These are phyloP conservation scores for Pythium rhizo-oryzae DNA, from an alignment of 352 stramenopile genomes.

Conservation along the genomic window DNA sequence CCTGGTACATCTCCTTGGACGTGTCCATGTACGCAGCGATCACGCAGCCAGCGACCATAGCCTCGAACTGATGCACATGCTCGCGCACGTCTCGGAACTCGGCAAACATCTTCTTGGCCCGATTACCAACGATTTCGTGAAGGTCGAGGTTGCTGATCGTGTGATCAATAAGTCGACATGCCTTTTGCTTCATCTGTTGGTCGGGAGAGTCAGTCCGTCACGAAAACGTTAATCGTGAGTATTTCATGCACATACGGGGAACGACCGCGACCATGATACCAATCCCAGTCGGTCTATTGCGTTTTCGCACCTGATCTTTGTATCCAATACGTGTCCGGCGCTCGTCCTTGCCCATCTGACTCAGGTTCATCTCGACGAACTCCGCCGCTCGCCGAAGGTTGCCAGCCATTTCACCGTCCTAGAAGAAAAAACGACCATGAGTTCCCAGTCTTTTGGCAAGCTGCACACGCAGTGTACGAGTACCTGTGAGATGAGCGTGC, in stretches of 20 bases:
- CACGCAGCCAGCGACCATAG: slow-evolving; percentile 88
- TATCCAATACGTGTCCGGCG: slow-evolving; percentile 95
- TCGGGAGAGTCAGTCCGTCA: slow-evolving; percentile 3
- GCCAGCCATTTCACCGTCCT: slow-evolving; percentile 87
- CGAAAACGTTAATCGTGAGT: background rate
- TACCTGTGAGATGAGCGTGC: slow-evolving; percentile 92
- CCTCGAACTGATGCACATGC: slow-evolving; percentile 95
- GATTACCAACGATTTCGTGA: slow-evolving; percentile 94
- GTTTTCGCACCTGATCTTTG: slow-evolving; percentile 92
- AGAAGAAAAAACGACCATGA: too few relatives aligned
- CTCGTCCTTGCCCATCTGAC: slow-evolving; percentile 97
- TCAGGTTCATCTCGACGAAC: slow-evolving; percentile 97
- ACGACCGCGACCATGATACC: background rate
- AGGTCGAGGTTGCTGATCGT: slow-evolving; percentile 94
- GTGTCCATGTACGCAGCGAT: slow-evolving; percentile 89
- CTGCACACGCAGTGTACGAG: background rate
- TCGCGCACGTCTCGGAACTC: slow-evolving; percentile 96
- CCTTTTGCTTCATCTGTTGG: slow-evolving; percentile 93
- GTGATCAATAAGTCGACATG: slow-evolving; percentile 88
- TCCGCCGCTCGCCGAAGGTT: slow-evolving; percentile 84
- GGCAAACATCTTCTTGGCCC: slow-evolving; percentile 96
- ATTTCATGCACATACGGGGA: background rate
- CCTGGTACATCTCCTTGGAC: slow-evolving; percentile 85
- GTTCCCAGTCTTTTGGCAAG: too few relatives aligned
- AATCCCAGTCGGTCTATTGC: slow-evolving; percentile 5